These are phyloP conservation scores for Olyra latifolia DNA, from an alignment of 176 grass and related monocot genomes.

Conservation along the genomic window DNA sequence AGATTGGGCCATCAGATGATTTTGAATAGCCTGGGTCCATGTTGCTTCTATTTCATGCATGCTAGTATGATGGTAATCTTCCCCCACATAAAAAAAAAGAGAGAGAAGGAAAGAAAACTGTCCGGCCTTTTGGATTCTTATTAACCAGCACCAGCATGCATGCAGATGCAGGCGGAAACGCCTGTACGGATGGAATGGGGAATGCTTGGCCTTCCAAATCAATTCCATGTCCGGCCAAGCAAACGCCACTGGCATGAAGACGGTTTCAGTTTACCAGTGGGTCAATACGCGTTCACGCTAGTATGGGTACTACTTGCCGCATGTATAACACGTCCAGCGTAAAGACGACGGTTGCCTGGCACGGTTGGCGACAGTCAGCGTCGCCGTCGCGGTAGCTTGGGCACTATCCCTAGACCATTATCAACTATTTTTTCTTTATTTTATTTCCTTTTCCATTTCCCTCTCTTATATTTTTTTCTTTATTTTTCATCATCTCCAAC, in stretches of 20 bases:
- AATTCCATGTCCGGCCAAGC: neutral
- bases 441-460: too few species aligned
- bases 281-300: neutral
- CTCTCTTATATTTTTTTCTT: too few species aligned
- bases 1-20: neutral
- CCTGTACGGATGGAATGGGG: neutral
- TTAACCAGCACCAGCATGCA: neutral
- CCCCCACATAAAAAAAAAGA: too few species aligned
- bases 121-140: neutral
- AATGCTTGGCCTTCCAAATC: neutral
- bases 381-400: too few species aligned
- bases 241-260: neutral
- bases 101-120: neutral
- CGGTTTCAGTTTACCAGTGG: neutral
- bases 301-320: too few species aligned
- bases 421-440: too few species aligned
- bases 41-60: neutral
- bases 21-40: neutral
- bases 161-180: neutral
- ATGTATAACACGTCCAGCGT: too few species aligned
- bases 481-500: too few species aligned
- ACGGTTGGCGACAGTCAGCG: too few species aligned
- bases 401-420: too few species aligned
- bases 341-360: too few species aligned
- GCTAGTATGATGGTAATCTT: too few species aligned